Percentiles rank a stretch among this genome's conserved stretches.
These are phyloP conservation scores for Ophiostoma montium DNA, from an alignment of 2,329 filamentous ascomycete genomes.

Conservation along the genomic window DNA sequence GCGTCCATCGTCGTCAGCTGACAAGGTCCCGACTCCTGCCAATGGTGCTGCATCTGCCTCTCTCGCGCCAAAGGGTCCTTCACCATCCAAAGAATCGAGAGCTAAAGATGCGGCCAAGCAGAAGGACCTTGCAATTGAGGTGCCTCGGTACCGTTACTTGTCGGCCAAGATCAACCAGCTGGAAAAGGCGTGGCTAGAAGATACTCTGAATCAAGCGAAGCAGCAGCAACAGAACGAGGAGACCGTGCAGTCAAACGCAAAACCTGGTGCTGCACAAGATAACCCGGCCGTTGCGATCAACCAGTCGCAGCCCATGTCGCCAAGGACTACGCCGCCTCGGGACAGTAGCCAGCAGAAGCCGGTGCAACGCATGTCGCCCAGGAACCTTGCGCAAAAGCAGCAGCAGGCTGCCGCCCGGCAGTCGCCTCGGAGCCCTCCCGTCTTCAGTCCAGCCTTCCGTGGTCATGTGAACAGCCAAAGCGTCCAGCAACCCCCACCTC, in stretches of 20 bases:
- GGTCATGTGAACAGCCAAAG: background rate
- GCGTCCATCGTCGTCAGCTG: background rate
- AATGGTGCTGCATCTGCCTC: background rate
- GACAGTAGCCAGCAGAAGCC: background rate
- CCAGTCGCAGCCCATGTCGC: background rate
- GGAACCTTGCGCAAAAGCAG: background rate
- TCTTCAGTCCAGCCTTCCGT: background rate
- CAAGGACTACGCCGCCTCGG: background rate
- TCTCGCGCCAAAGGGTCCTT: background rate
- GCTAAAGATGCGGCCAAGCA: constrained; percentile 8
- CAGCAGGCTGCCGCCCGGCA: background rate
- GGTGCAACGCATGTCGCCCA: background rate
- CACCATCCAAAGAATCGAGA: background rate
- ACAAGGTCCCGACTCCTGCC: constrained; percentile 1
- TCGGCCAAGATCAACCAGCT: constrained; percentile 32
- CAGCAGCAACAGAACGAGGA: background rate
- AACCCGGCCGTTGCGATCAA: too few relatives aligned
- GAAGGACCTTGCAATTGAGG: constrained; percentile 26
- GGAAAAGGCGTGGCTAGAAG: constrained; percentile 20
- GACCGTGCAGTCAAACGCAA: too few relatives aligned
- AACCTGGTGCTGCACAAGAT: too few relatives aligned
- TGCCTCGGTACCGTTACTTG: constrained; percentile 32
- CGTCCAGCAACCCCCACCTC: background rate
- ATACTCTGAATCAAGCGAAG: constrained; percentile 13
- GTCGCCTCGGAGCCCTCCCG: background rate